phyloP scores from a whole-genome alignment of 306 rosid species.

The Glycine soja region DNA sequence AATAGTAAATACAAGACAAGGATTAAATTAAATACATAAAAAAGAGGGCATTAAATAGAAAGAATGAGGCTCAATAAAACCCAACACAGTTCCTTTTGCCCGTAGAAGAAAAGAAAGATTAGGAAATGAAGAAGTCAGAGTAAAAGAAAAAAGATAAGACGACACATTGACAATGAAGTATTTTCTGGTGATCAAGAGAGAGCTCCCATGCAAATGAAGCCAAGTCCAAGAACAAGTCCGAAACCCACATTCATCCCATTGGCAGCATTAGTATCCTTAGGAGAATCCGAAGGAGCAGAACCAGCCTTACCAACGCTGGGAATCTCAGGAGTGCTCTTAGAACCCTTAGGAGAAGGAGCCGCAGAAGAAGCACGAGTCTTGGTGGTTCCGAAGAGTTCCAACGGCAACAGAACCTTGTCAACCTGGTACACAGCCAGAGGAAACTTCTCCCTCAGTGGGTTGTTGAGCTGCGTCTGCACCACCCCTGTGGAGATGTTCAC shows the following conservation, averaged over 20 bases:
- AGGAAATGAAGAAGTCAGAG: background rate
- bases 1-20: background rate
- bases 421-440: slow-evolving; percentile 70
- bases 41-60: slow-evolving; percentile 24
- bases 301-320: background rate
- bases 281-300: slow-evolving; percentile 30
- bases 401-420: slow-evolving; percentile 75
- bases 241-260: slow-evolving; percentile 40
- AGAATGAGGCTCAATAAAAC: slow-evolving; percentile 38
- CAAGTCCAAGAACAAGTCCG: slow-evolving; percentile 53
- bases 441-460: slow-evolving; percentile 59
- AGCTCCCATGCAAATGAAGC: slow-evolving; percentile 52
- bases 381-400: slow-evolving; percentile 52
- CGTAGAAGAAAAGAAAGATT: background rate
- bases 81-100: background rate
- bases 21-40: slow-evolving; percentile 5
- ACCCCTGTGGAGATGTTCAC: slow-evolving; percentile 73
- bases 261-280: slow-evolving; percentile 23
- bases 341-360: slow-evolving; percentile 49
- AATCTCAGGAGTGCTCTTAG: slow-evolving; percentile 39
- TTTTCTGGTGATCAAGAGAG: slow-evolving; percentile 26
- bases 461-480: slow-evolving; percentile 58
- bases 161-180: too few relatives aligned
- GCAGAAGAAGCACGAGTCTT: background rate
- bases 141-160: background rate